Evolutionary conservation across 805 yeast species (phyloP).

Genomic region (Starmera quercuum): DNA sequence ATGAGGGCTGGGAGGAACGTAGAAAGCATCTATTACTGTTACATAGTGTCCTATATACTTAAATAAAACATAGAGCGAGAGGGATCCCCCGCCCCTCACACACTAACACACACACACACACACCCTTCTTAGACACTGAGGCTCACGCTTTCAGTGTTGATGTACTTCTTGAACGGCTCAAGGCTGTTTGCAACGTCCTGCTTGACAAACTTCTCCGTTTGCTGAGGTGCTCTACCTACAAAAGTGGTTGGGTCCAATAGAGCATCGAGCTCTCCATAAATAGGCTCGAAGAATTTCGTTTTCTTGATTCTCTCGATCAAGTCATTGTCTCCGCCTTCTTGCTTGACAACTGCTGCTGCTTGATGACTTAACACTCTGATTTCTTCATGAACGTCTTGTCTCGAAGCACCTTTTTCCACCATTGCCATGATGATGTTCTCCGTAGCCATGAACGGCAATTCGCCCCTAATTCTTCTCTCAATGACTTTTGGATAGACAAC

Average conservation of each 20-base stretch:
- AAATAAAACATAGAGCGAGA: background rate
- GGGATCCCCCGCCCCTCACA: background rate
- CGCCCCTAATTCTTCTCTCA: conserved; percentile 89
- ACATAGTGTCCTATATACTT: no score
- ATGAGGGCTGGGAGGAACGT: no score
- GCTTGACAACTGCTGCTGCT: conserved; percentile 95
- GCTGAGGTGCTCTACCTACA: conserved; percentile 98
- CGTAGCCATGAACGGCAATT: conserved; percentile 98
- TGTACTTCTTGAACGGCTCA: conserved; percentile 48
- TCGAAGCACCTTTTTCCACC: conserved; percentile 96
- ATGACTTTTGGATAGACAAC: conserved; percentile 99
- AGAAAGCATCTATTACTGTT: no score
- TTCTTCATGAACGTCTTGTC: conserved; percentile 98
- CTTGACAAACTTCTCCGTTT: conserved; percentile 86
- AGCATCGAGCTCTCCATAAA: conserved; percentile 73
- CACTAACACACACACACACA: background rate
- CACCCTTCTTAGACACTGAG: conserved; percentile 56
- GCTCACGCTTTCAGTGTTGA: conserved; percentile 64
- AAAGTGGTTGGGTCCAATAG: conserved; percentile 89
- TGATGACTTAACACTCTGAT: conserved; percentile 95
- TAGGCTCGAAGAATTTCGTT: conserved; percentile 79
- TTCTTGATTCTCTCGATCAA: conserved; percentile 79
- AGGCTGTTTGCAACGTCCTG: conserved; percentile 82
- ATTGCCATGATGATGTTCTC: conserved; percentile 99
- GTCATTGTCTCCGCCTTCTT: conserved; percentile 98